Conservation (phyloP, 2,329 filamentous ascomycete genomes). For the Penicillium psychrosexuale region DNA sequence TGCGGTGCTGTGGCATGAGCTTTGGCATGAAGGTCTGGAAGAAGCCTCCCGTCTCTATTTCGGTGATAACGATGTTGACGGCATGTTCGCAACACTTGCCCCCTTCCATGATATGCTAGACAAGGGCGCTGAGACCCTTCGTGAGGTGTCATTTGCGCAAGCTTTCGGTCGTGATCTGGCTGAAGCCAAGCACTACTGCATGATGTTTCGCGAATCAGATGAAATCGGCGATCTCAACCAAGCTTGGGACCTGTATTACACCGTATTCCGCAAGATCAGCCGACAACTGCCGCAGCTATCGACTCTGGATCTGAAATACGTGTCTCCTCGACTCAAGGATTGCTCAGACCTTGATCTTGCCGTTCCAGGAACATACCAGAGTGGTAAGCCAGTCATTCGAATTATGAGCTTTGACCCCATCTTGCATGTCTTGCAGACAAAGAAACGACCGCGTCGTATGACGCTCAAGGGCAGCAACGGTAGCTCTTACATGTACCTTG, state of each 20-base stretch:
- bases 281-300: conserved; percentile 91
- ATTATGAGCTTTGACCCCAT: conserved; percentile 90
- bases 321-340: conserved; percentile 86
- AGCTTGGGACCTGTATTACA: conserved; percentile 98
- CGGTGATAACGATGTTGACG: conserved; percentile 93
- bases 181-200: conserved; percentile 94
- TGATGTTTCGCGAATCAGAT: conserved; percentile 80
- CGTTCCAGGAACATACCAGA: conserved; percentile 91
- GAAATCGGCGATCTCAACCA: conserved; percentile 95
- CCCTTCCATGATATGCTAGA: conserved; percentile 91
- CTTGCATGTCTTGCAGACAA: conserved; percentile 90
- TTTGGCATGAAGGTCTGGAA: conserved; percentile 97
- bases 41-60: conserved; percentile 97
- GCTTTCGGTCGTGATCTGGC: conserved; percentile 93
- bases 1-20: conserved; percentile 95
- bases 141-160: conserved; percentile 96
- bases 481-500: conserved; percentile 76
- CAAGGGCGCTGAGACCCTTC: conserved; percentile 83
- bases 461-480: conserved; percentile 88
- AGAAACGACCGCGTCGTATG: conserved; percentile 89
- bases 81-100: conserved; percentile 89
- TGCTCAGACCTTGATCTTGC: conserved; percentile 85
- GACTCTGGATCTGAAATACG: conserved; percentile 90
- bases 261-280: conserved; percentile 93
- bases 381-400: conserved; percentile 71